Conservation (phyloP, 176 grass and related monocot species). For the barley (Hordeum vulgare) region MorexV3_pseudomolecules_assembly NC_058518.1:355953377-355953876, state of each 20-base stretch:
- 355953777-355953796: constrained; percentile 77
- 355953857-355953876: constrained; percentile 22
- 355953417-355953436: constrained; percentile 93
- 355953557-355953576: constrained; percentile 83
- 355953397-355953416: constrained; percentile 51
- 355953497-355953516: constrained; percentile 77
- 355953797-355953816: constrained; percentile 77
- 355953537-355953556: constrained; percentile 89
- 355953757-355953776: constrained; percentile 89
- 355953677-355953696: constrained; percentile 76
- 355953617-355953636: constrained; percentile 8
- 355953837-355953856: not conserved
- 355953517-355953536: constrained; percentile 85
- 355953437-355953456: constrained; percentile 84
- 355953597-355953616: not conserved
- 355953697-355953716: constrained; percentile 76
- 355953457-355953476: constrained; percentile 88
- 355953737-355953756: constrained; percentile 82
- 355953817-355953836: constrained; percentile 90
- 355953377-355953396: constrained; percentile 13
- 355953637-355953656: constrained; percentile 48
- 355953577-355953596: constrained; percentile 23
- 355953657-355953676: constrained; percentile 55
- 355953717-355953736: constrained; percentile 76
- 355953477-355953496: constrained; percentile 83